Base-by-base conservation (phyloP, 2,329 filamentous ascomycete genomes). In the Alternaria dauci region DNA sequence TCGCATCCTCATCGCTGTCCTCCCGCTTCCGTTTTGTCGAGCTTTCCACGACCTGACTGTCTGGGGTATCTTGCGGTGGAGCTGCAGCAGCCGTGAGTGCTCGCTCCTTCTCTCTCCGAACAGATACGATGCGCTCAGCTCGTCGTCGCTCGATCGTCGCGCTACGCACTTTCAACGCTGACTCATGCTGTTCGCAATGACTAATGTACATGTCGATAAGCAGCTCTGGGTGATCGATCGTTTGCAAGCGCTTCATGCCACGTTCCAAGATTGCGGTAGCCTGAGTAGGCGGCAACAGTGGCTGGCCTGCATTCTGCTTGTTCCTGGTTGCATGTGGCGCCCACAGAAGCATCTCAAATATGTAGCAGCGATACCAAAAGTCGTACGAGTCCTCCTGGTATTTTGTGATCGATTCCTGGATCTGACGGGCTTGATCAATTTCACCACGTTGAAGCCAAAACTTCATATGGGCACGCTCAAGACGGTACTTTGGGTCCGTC, bases 361-460 rank as follows among this genome's bases (percentile, higher is more conserved):
- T 84, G 79, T 97, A 97, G 78, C 93, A 97, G 43, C 89, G 88
- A 56, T 94, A 85, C 95, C 95, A 99, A 76, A 98, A 98, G 70
- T 97, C 93, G 73, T 94, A 93, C 69, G 89, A 94, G 69, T 93
- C 87, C 30, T 89, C 88, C 57, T 93, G 88, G 18, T 85, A 83
- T n/a, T 87, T 81, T 23, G 87, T 85, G 30, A 98, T 83, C 18
- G 87, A 86, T 66, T 91, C 88, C 88, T 92, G 98, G 48, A 91
- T 87, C 16, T 86, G 84, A 39, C 95, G 88, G 2, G 94, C 95
- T 58, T 89, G 89, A 20, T 92, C 87, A 53, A 92, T 82, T 41
- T 91, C 90, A 26, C 89, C 89, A 67, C 92, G 93, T 76, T 97
- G 92, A 4, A 92, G 94, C 50, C 96, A 84, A 74, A 94, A 97